Percentiles rank a stretch among this genome's conserved stretches.
These are phyloP conservation scores for Atkinsonella texensis DNA, from an alignment of 2,329 filamentous ascomycete genomes.

Conservation along the genomic window DNA sequence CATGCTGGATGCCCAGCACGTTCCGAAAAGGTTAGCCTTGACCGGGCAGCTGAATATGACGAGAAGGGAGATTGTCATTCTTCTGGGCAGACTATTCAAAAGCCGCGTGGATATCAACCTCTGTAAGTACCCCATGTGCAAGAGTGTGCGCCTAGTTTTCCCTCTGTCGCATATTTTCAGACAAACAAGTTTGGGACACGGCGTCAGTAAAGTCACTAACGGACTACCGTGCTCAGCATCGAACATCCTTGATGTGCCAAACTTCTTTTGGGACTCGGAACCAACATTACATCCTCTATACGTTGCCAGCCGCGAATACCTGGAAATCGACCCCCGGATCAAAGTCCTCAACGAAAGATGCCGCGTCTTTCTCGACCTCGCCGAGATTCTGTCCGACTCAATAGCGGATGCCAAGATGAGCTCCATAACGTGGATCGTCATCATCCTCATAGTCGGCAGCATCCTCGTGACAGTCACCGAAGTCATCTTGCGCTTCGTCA, in stretches of 20 bases:
- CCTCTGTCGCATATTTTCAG: too few species aligned
- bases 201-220: neutral
- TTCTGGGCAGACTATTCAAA: slow-evolving; percentile 83
- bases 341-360: slow-evolving; percentile 96
- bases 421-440: slow-evolving; percentile 94
- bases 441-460: slow-evolving; percentile 79
- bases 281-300: slow-evolving; percentile 92
- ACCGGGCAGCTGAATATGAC: slow-evolving; percentile 89
- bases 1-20: slow-evolving; percentile 84
- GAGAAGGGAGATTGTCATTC: slow-evolving; percentile 80
- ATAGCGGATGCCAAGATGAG: slow-evolving; percentile 95
- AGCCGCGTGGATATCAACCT: slow-evolving; percentile 94
- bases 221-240: slow-evolving; percentile 45
- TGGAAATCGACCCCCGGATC: slow-evolving; percentile 92
- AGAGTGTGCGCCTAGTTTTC: neutral
- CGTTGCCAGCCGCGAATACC: slow-evolving; percentile 86
- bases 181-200: neutral
- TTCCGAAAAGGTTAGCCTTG: slow-evolving; percentile 77
- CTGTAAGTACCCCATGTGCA: slow-evolving; percentile 47
- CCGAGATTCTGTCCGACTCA: slow-evolving; percentile 85
- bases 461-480: slow-evolving; percentile 87
- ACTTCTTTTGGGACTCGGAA: slow-evolving; percentile 98
- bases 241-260: slow-evolving; percentile 90
- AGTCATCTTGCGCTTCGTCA: slow-evolving; percentile 73
- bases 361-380: slow-evolving; percentile 88